These are phyloP conservation scores for Coemansia asiatica DNA, from an alignment of 192 early-diverging fungal species.

Conservation along the genomic window DNA sequence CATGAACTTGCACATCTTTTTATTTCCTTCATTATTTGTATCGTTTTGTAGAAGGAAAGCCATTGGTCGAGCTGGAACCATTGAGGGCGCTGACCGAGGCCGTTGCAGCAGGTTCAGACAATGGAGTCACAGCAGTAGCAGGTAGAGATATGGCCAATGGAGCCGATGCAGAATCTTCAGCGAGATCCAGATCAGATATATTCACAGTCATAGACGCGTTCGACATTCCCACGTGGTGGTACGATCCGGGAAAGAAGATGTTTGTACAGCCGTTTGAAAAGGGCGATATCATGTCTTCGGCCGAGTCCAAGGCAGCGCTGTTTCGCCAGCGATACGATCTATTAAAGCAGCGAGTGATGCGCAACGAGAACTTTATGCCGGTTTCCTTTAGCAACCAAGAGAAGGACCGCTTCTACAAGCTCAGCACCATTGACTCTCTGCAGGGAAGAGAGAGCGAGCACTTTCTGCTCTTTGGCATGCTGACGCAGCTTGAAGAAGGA, in stretches of 20 bases:
- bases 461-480: slow-evolving; percentile 86
- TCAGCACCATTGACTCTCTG: slow-evolving; percentile 73
- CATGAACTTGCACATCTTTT: background rate
- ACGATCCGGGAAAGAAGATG: slow-evolving; percentile 62
- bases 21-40: background rate
- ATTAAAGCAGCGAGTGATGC: slow-evolving; percentile 73
- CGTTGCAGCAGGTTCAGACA: slow-evolving; percentile 28
- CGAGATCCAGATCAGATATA: slow-evolving; percentile 19
- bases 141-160: background rate
- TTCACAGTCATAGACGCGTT: slow-evolving; percentile 70
- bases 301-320: slow-evolving; percentile 64
- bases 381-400: slow-evolving; percentile 59
- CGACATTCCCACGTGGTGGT: slow-evolving; percentile 67
- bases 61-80: slow-evolving; percentile 47
- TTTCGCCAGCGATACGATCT: slow-evolving; percentile 79
- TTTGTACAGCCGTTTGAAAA: slow-evolving; percentile 57
- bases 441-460: slow-evolving; percentile 65
- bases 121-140: background rate
- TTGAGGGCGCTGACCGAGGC: slow-evolving; percentile 38
- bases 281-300: slow-evolving; percentile 58
- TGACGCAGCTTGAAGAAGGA: slow-evolving; percentile 77
- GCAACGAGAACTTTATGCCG: slow-evolving; percentile 76
- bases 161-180: background rate
- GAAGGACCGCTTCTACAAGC: slow-evolving; percentile 42
- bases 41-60: slow-evolving; percentile 17